Evolutionary conservation across 2,329 filamentous ascomycete genomes (phyloP).

Genomic region (Sordariomycetes sp.): DNA sequence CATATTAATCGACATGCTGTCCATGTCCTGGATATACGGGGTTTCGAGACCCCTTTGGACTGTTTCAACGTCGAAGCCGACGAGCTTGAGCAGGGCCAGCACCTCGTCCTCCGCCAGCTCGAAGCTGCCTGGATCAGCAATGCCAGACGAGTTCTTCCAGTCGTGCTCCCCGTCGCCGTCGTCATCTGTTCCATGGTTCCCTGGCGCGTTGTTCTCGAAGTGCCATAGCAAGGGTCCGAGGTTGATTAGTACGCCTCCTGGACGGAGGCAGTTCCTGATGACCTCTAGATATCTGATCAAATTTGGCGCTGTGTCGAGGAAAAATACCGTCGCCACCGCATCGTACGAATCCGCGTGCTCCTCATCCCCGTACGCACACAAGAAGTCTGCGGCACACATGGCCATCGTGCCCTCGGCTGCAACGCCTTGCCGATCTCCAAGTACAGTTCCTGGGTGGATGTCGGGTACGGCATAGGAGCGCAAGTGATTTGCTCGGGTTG

Average conservation of each 20-base stretch:
- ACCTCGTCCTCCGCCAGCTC: conserved; percentile 90
- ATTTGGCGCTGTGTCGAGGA: conserved; percentile 95
- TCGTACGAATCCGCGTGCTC: conserved; percentile 59
- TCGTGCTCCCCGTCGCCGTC: conserved; percentile 42
- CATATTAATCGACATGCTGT: conserved; percentile 77
- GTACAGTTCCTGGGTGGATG: conserved; percentile 55
- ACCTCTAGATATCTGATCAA: conserved; percentile 82
- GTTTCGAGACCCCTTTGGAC: conserved; percentile 52
- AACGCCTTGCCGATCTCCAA: conserved; percentile 23
- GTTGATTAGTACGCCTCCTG: conserved; percentile 79
- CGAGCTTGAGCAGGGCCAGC: conserved; percentile 57
- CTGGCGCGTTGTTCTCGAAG: conserved; percentile 67
- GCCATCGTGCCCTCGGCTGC: conserved; percentile 58
- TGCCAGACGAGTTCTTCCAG: conserved; percentile 48
- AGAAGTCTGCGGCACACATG: conserved; percentile 91
- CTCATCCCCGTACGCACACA: conserved; percentile 67
- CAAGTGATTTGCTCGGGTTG: conserved; percentile 64
- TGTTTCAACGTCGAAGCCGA: conserved; percentile 69
- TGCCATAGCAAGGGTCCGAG: conserved; percentile 92
- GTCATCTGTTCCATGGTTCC: conserved; percentile 42
- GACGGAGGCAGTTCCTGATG: conserved; percentile 66
- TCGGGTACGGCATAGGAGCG: conserved; percentile 70
- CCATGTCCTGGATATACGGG: conserved; percentile 78
- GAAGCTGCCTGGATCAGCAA: conserved; percentile 81
- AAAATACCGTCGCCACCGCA: conserved; percentile 84